Base-by-base conservation (phyloP, 148 eudicot genomes). In the Nepenthes gracilis region DNA sequence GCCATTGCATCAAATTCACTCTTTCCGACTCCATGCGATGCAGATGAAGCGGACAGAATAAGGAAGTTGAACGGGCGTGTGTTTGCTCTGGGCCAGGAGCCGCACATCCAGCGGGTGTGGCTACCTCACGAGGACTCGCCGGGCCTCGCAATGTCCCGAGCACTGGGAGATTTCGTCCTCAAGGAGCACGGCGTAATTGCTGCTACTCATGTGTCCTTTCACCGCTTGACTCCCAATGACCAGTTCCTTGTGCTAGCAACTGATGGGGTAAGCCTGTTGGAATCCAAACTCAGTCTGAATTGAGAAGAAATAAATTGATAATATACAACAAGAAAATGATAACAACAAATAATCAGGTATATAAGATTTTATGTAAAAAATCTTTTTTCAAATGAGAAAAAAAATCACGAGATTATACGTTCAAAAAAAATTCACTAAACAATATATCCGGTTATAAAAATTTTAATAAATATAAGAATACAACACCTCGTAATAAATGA, bases 141-240 rank as follows among this genome's bases (percentile, higher is more conserved):
- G 2, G 95, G 95, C 9, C 81, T 90, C 7, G 97, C 95, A 62
- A 90, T 85, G 92, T 81, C 95, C 45, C 81, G 87, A 36, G 86
- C 95, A 53, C 81, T 90, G 12, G 95, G 95, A 0, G 92, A 90
- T 62, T 87, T 83, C 13, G 52, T 76, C 43, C 79, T 87, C 43
- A 91, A 91, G 73, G 60, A 69, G 33, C 71, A 85, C 6, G 96
- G 95, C 12, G 40, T 91, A 10, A 87, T 83, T 6, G 76, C 80
- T 55, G 76, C 75, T 23, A 95, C 97, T 9, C 83, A 77, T 0
- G 81, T 87, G 63, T 75, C 79, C 15, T 72, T 58, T 60, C 79
- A 59, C 43, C 80, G 47, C 10, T n/a, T 90, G 9, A 70, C 85
- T 36, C 43, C 88, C 15, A 37, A 70, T 0, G 95, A 90, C 40